Evolutionary conservation across 179 eudicot species (phyloP).

Genomic region (Corrigiola litoralis): DNA sequence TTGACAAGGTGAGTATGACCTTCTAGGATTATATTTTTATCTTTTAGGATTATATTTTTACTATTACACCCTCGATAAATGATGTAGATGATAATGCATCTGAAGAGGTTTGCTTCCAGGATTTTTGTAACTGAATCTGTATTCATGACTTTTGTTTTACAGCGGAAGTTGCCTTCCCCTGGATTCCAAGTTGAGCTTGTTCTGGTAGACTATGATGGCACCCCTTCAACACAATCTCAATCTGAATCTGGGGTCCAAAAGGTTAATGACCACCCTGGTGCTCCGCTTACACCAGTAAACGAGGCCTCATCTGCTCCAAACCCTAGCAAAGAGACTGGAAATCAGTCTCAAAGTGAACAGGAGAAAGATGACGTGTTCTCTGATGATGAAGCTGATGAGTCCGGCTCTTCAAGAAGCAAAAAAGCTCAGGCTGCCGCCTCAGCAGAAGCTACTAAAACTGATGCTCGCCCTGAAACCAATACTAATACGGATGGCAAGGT

Average conservation of each 20-base stretch:
- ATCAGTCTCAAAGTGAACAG: constrained; percentile 19
- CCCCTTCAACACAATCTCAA: constrained; percentile 35
- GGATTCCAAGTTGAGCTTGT: constrained; percentile 97
- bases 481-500: constrained; percentile 32
- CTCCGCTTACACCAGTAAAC: constrained; percentile 30
- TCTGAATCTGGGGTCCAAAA: constrained; percentile 35
- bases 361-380: constrained; percentile 81
- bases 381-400: constrained; percentile 64
- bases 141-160: constrained; percentile 15
- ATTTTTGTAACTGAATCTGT: not conserved
- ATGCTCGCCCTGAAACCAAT: constrained; percentile 27
- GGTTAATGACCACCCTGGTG: constrained; percentile 33
- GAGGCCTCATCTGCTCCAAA: constrained; percentile 27
- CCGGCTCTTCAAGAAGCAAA: constrained; percentile 39
- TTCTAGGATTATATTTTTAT: not conserved
- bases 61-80: not conserved
- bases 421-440: constrained; percentile 31
- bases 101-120: not conserved
- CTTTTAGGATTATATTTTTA: not conserved
- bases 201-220: constrained; percentile 62
- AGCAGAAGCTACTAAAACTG: constrained; percentile 19
- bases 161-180: constrained; percentile 97
- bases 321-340: constrained; percentile 35
- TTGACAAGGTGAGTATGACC: constrained; percentile 66
- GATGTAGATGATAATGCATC: not conserved